Percentiles rank a stretch among this genome's conserved stretches.
Evolutionary conservation across 1,284 basidiomycete genomes (phyloP).

Genomic region (Thelephora terrestris): DNA sequence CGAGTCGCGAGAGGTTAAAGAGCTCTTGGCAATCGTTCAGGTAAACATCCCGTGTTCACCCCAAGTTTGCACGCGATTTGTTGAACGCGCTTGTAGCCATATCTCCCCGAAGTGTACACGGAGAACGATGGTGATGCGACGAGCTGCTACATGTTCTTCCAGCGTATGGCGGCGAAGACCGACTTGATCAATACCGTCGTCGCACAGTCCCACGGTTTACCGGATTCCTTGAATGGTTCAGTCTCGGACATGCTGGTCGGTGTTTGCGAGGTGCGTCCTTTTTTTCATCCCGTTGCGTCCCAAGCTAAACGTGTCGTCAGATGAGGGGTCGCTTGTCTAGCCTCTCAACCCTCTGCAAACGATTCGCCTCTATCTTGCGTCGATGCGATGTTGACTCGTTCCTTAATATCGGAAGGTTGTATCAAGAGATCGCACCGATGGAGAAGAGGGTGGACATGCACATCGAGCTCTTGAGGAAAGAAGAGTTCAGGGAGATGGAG

Average conservation of each 20-base stretch:
- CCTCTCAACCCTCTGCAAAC: slow-evolving; percentile 75
- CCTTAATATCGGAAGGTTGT: slow-evolving; percentile 76
- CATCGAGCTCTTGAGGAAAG: slow-evolving; percentile 71
- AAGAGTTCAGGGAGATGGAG: slow-evolving; percentile 89
- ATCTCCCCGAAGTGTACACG: slow-evolving; percentile 76
- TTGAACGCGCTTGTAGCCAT: slow-evolving; percentile 42
- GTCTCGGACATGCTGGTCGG: slow-evolving; percentile 80
- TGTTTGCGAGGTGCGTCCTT: slow-evolving; percentile 69
- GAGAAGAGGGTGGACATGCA: slow-evolving; percentile 91
- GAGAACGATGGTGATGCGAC: slow-evolving; percentile 83
- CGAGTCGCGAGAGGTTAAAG: slow-evolving; percentile 73
- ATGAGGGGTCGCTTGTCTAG: slow-evolving; percentile 74
- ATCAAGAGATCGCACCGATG: slow-evolving; percentile 75
- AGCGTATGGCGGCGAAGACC: slow-evolving; percentile 73
- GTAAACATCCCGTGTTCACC: slow-evolving; percentile 21
- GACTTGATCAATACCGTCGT: slow-evolving; percentile 78
- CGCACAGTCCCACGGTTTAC: slow-evolving; percentile 72
- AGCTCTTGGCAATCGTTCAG: slow-evolving; percentile 66
- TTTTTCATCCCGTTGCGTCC: not conserved
- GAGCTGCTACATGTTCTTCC: slow-evolving; percentile 85
- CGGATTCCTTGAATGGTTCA: slow-evolving; percentile 69
- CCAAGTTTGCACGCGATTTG: slow-evolving; percentile 2
- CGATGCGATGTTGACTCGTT: slow-evolving; percentile 77
- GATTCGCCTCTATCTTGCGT: slow-evolving; percentile 75
- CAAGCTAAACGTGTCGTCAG: slow-evolving; percentile 25